Evolutionary conservation across 2,329 filamentous ascomycete species (phyloP).

Genomic region (Neonectria ditissima): DNA sequence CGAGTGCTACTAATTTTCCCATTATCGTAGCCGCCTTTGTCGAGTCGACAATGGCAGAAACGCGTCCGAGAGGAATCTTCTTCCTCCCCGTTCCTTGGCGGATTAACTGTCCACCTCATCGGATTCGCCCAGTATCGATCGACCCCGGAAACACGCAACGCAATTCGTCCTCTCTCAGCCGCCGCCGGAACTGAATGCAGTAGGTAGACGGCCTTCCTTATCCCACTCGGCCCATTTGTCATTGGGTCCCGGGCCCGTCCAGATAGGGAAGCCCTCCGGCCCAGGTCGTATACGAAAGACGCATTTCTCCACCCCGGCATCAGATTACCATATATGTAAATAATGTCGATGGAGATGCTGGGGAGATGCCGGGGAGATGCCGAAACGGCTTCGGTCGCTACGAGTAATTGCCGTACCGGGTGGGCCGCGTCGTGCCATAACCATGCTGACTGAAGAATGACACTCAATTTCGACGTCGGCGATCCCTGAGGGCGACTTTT

Average conservation of each 20-base stretch:
- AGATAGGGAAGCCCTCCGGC: conserved; percentile 12
- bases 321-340: no score
- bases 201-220: neutral
- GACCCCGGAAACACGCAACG: neutral
- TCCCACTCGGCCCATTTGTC: conserved; percentile 22
- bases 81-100: neutral
- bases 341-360: no score
- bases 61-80: neutral
- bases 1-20: neutral
- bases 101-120: neutral
- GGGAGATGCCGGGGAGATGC: neutral
- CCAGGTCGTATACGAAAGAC: conserved; percentile 3
- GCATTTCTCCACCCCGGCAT: conserved; percentile 14
- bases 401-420: conserved; percentile 11
- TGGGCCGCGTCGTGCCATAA: conserved; percentile 16
- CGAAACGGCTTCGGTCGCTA: conserved; percentile 9
- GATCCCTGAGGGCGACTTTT: neutral
- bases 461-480: conserved; percentile 22
- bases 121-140: neutral
- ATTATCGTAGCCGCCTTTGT: neutral
- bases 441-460: conserved; percentile 1
- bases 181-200: neutral
- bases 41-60: neutral
- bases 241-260: neutral
- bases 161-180: neutral